Percentiles rank a stretch among this genome's conserved stretches.
These are phyloP conservation scores for Neurospora sp. DNA, from an alignment of 495 filamentous ascomycete species.

Conservation along the genomic window DNA sequence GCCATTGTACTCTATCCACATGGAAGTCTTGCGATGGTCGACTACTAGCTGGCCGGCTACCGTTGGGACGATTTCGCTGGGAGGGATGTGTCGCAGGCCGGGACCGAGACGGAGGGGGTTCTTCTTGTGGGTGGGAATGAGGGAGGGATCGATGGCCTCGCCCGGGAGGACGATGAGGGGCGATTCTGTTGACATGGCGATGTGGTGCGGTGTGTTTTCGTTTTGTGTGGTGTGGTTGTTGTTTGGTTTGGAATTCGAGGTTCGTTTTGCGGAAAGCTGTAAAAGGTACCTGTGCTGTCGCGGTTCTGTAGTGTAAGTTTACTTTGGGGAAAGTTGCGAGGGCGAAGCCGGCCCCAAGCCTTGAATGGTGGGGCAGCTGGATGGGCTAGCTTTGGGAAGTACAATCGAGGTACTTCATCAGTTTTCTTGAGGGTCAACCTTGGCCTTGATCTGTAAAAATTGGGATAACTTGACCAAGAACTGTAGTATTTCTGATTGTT, in stretches of 20 bases:
- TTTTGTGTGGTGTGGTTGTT: conserved; percentile 1
- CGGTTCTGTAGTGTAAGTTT: not conserved
- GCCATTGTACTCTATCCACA: conserved; percentile 64
- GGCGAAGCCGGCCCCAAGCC: not conserved
- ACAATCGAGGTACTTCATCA: not conserved
- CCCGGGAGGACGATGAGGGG: conserved; percentile 62
- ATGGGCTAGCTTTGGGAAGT: not conserved
- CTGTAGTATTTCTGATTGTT: no score
- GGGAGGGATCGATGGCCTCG: conserved; percentile 54
- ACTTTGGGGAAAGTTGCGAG: not conserved
- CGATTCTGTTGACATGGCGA: conserved; percentile 38
- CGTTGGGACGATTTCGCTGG: conserved; percentile 59
- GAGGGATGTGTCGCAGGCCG: conserved; percentile 66
- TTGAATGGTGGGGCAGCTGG: not conserved
- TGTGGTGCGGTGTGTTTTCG: not conserved
- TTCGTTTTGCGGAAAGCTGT: not conserved
- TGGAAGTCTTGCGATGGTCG: conserved; percentile 66
- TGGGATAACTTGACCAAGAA: no score
- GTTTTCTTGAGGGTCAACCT: not conserved
- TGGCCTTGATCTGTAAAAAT: rapidly evolving
- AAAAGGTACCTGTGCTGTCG: not conserved
- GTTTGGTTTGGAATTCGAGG: not conserved
- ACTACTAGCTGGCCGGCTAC: conserved; percentile 69
- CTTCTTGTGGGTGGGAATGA: conserved; percentile 54
- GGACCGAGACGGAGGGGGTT: conserved; percentile 74